Conservation (phyloP, 805 yeast genomes). For the Wickerhamia fluorescens region DNA sequence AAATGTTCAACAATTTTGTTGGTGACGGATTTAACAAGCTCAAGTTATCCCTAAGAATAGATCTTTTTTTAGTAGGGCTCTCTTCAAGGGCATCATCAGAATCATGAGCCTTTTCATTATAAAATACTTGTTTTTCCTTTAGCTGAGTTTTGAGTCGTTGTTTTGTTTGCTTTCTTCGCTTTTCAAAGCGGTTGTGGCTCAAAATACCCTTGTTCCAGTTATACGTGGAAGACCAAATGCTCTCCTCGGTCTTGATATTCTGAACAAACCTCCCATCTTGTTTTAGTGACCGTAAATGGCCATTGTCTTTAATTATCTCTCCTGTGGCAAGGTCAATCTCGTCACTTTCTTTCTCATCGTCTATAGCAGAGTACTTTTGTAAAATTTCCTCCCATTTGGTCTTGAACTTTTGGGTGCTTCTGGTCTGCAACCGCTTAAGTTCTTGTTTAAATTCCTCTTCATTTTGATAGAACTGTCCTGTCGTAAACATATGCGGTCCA, state of each 20-base stretch:
- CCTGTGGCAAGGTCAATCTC: slow-evolving; percentile 62
- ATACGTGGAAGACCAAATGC: too few species aligned
- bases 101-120: slow-evolving; percentile 1
- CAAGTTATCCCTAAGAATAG: slow-evolving; percentile 4
- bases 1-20: too few species aligned
- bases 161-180: slow-evolving; percentile 2
- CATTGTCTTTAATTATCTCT: slow-evolving; percentile 54
- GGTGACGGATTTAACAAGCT: slow-evolving; percentile 2
- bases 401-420: slow-evolving; percentile 21
- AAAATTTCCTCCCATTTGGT: slow-evolving; percentile 47
- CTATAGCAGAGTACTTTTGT: slow-evolving; percentile 41
- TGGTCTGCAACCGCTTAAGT: slow-evolving; percentile 19
- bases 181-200: too few species aligned
- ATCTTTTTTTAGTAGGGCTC: too few species aligned
- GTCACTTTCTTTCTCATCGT: slow-evolving; percentile 50
- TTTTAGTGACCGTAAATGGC: slow-evolving; percentile 52
- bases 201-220: too few species aligned
- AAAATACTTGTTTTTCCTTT: slow-evolving; percentile 6
- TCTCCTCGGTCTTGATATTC: too few species aligned
- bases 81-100: neutral
- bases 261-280: too few species aligned
- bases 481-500: too few species aligned
- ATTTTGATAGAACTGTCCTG: too few species aligned
- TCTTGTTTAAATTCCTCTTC: slow-evolving; percentile 19
- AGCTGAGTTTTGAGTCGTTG: slow-evolving; percentile 11